Evolutionary conservation across 306 rosid species (phyloP).

Genomic region (Glycyrrhiza uralensis): DNA sequence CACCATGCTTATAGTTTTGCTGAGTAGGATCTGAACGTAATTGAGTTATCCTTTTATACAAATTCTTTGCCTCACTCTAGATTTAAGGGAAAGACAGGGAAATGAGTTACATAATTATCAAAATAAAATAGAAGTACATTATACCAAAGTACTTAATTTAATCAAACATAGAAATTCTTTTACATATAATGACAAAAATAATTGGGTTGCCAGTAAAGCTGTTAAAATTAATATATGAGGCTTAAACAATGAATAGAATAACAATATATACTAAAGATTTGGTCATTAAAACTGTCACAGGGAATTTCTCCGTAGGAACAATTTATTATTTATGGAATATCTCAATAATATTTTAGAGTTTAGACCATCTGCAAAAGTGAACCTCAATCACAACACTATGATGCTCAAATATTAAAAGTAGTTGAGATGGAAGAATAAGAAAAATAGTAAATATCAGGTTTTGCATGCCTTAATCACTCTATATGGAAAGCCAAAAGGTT

Average conservation of each 20-base stretch:
- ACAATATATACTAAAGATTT: background rate
- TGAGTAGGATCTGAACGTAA: constrained; percentile 50
- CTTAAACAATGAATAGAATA: background rate
- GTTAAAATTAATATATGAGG: background rate
- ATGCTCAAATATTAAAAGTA: background rate
- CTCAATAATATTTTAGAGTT: background rate
- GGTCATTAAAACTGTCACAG: background rate
- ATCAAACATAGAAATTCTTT: constrained; percentile 16
- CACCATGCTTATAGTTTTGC: constrained; percentile 22
- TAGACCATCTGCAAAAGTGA: background rate
- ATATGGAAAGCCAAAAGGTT: background rate
- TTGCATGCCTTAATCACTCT: background rate
- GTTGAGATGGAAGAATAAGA: background rate
- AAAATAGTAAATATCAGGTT: background rate
- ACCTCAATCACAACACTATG: background rate
- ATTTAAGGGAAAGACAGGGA: constrained; percentile 23
- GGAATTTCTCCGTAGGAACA: background rate
- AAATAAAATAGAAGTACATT: background rate
- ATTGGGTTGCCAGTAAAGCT: background rate
- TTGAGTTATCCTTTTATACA: constrained; percentile 43
- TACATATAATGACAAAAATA: background rate
- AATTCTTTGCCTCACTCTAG: constrained; percentile 56
- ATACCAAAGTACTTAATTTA: background rate
- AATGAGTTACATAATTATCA: constrained; percentile 2
- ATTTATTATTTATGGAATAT: background rate